phyloP scores from a whole-genome alignment of 345 rosid species.

The Viola odorata region DNA sequence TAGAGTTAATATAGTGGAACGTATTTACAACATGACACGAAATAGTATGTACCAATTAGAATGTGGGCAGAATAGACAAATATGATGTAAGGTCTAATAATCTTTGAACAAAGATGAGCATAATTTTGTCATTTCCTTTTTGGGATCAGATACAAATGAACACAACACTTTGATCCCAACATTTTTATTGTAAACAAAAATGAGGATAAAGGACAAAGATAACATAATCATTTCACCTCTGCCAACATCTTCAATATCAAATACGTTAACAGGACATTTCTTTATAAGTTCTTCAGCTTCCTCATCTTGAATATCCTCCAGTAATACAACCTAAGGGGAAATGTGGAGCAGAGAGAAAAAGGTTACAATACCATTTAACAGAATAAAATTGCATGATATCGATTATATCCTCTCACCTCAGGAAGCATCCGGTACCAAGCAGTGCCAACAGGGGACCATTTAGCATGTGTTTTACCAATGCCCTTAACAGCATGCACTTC shows the following conservation, averaged over 20 bases:
- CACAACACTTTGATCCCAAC: no score
- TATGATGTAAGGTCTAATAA: no score
- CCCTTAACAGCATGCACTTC: slow-evolving; percentile 98
- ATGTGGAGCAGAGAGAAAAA: background rate
- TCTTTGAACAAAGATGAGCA: no score
- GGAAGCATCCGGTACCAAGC: slow-evolving; percentile 98
- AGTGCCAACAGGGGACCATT: slow-evolving; percentile 98
- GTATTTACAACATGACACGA: no score
- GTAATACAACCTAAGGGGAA: slow-evolving; percentile 55
- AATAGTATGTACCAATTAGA: no score
- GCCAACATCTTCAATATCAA: slow-evolving; percentile 91
- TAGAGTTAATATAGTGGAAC: no score
- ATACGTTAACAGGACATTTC: slow-evolving; percentile 70
- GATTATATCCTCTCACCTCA: slow-evolving; percentile 42
- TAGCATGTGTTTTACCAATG: slow-evolving; percentile 84
- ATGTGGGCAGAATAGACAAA: no score
- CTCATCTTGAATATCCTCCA: slow-evolving; percentile 51
- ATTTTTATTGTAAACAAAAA: no score
- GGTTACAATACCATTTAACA: background rate
- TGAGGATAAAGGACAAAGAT: background rate
- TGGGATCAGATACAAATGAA: no score
- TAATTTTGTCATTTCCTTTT: no score
- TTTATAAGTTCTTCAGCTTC: slow-evolving; percentile 58
- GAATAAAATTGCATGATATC: background rate
- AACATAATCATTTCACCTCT: slow-evolving; percentile 41